These are phyloP conservation scores for Podospora fimiseda DNA, from an alignment of 495 filamentous ascomycete genomes.

Conservation along the genomic window DNA sequence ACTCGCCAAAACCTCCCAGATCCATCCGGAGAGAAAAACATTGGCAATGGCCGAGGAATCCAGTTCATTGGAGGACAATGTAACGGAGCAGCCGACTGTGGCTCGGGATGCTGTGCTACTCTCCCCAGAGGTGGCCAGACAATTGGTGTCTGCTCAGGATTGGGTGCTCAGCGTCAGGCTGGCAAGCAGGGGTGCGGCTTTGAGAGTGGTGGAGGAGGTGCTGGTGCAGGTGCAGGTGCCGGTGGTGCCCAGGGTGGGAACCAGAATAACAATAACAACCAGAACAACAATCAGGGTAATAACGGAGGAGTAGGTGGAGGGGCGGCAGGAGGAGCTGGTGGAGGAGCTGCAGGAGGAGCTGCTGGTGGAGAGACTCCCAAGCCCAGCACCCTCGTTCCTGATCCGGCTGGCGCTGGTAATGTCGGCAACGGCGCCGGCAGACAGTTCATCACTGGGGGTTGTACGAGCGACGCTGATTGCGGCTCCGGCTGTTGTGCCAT, in stretches of 20 bases:
- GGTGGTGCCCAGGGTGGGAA: not conserved
- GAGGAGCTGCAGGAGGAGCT: not conserved
- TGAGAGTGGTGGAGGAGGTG: conserved; percentile 4
- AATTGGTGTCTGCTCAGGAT: conserved; percentile 31
- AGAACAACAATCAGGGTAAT: not conserved
- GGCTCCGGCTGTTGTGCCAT: conserved; percentile 21
- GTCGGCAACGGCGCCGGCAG: conserved; percentile 20
- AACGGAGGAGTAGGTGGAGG: not conserved
- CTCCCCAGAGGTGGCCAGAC: conserved; percentile 21
- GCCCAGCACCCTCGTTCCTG: conserved; percentile 16
- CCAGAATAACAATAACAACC: not conserved
- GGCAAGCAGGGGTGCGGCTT: conserved; percentile 32
- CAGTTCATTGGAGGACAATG: conserved; percentile 44
- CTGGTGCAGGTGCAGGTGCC: not conserved
- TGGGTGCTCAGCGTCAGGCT: conserved; percentile 21
- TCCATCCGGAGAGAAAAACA: conserved; percentile 30
- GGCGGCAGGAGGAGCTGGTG: not conserved
- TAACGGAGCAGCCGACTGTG: conserved; percentile 35
- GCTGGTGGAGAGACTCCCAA: conserved; percentile 2
- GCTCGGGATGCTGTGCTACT: conserved; percentile 33
- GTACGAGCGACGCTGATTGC: conserved; percentile 24
- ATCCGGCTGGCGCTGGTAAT: conserved; percentile 19
- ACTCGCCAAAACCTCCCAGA: conserved; percentile 34
- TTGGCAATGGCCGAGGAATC: conserved; percentile 31
- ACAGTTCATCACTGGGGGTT: conserved; percentile 26